Evolutionary conservation across 2,329 filamentous ascomycete genomes (phyloP), one percentile per base, ranked within the genome.

Genomic region (Decorospora gaudefroyi): DNA sequence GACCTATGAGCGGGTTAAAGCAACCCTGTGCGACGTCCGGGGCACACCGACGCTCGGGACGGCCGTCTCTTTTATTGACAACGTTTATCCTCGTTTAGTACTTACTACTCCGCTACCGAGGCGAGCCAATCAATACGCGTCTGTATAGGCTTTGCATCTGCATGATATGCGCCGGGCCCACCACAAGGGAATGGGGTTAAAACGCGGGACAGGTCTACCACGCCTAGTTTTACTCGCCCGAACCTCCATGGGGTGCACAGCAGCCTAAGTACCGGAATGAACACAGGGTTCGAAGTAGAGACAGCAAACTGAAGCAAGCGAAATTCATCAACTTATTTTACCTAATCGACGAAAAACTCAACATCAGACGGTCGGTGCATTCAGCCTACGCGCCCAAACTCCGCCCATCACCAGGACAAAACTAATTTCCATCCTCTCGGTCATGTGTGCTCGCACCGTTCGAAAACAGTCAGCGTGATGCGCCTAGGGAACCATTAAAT

Each of bases 1-100:
- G 27, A 25, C 43, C 36, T 41, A 49, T 47, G 42, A 51, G 46
- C 25, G 27, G 16, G n/a, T n/a, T 23, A 19, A 36, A 37, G 49
- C 47, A 53, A 36, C 42, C 60, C 59, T 57, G 55, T 60, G 53
- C 39, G 51, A 54, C 51, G 42, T 36, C 44, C 25, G 51, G 44
- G 46, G 39, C 30, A 38, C 27, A 51, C 43, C 29, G 49, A 38
- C 46, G 27, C 17, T 39, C 28, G 45, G 46, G 42, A 37, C 29
- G 15, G 33, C 46, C 33, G 23, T 40, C 16, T 44, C 42, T n/a
- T n/a, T n/a, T 40, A 59, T 59, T 59, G 53, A 47, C 45, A 32
- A 50, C 49, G 23, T 36, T 42, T 19, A 27, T 32, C 47, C 53
- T 46, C n/a, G n/a, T n/a, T n/a, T n/a, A n/a, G n/a, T n/a, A n/a